Evolutionary conservation across 176 grass and related monocot species (phyloP).

Genomic region (Thalia dealbata): DNA sequence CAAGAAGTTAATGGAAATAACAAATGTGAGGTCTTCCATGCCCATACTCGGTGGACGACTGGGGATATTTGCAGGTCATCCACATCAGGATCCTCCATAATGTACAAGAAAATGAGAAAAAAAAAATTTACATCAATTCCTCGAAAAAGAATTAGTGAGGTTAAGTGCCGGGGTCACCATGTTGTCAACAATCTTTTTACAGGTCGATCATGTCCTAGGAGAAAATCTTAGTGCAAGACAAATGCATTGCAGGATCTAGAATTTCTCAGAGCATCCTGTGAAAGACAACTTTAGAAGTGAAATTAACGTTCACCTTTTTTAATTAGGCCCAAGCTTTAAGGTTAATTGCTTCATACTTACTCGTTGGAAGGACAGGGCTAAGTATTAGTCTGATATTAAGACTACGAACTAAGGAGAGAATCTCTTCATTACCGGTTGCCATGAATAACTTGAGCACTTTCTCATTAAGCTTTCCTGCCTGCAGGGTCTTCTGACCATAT

Average conservation of each 20-base stretch:
- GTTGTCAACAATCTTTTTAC: background rate
- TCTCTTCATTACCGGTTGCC: slow-evolving; percentile 66
- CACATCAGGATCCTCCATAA: background rate
- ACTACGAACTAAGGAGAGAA: slow-evolving; percentile 41
- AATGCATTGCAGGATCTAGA: slow-evolving; percentile 28
- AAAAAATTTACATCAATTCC: background rate
- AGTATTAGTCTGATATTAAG: slow-evolving; percentile 68
- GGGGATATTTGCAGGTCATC: background rate
- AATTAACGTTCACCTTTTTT: slow-evolving; percentile 13
- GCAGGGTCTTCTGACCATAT: slow-evolving; percentile 57
- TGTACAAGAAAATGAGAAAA: background rate
- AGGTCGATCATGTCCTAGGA: background rate
- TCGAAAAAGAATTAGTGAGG: background rate
- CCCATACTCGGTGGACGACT: background rate
- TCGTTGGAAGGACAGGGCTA: slow-evolving; percentile 69
- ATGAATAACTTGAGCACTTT: slow-evolving; percentile 77
- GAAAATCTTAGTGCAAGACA: slow-evolving; percentile 6
- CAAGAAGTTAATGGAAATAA: no score
- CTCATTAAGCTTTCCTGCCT: slow-evolving; percentile 79
- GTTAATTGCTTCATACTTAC: slow-evolving; percentile 24
- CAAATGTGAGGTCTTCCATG: no score
- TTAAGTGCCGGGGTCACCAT: background rate
- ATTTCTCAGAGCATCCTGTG: slow-evolving; percentile 85
- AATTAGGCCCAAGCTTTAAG: background rate
- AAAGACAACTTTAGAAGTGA: slow-evolving; percentile 20